Conservation (phyloP, 352 stramenopile genomes). For the Thraustochytrium striatum region DNA sequence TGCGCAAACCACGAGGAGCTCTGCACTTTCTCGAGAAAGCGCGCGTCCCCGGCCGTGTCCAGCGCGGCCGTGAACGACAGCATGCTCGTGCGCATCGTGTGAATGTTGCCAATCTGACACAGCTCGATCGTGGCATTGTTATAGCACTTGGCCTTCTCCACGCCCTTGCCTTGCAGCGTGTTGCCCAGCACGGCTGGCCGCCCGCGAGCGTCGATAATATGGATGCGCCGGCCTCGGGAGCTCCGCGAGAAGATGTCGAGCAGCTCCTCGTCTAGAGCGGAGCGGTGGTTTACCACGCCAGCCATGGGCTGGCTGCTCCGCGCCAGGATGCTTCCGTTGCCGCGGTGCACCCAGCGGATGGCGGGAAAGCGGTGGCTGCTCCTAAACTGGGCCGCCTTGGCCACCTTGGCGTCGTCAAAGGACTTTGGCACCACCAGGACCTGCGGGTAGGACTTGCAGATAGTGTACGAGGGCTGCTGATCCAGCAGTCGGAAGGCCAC, state of each 20-base stretch:
- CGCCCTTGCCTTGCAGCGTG: slow-evolving; percentile 77
- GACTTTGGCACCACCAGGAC: slow-evolving; percentile 82
- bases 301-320: slow-evolving; percentile 89
- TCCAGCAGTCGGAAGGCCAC: slow-evolving; percentile 44
- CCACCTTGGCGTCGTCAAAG: slow-evolving; percentile 80
- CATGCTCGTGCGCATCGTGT: slow-evolving; percentile 88
- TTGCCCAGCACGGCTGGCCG: slow-evolving; percentile 72
- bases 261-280: slow-evolving; percentile 77
- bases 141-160: slow-evolving; percentile 88
- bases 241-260: slow-evolving; percentile 72
- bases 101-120: slow-evolving; percentile 96
- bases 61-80: slow-evolving; percentile 57
- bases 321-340: slow-evolving; percentile 83
- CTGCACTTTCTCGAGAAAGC: slow-evolving; percentile 56
- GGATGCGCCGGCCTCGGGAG: slow-evolving; percentile 49
- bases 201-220: slow-evolving; percentile 74
- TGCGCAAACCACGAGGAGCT: slow-evolving; percentile 88
- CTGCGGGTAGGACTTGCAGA: slow-evolving; percentile 88
- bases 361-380: slow-evolving; percentile 81
- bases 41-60: slow-evolving; percentile 56
- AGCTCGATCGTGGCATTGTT: slow-evolving; percentile 77
- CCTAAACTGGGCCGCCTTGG: slow-evolving; percentile 80
- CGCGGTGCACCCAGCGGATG: slow-evolving; percentile 83
- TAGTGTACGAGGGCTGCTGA: slow-evolving; percentile 61
- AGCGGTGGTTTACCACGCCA: slow-evolving; percentile 85